Conservation (phyloP, 768 basidiomycete genomes). For the Boletus vermiculosoides region DNA sequence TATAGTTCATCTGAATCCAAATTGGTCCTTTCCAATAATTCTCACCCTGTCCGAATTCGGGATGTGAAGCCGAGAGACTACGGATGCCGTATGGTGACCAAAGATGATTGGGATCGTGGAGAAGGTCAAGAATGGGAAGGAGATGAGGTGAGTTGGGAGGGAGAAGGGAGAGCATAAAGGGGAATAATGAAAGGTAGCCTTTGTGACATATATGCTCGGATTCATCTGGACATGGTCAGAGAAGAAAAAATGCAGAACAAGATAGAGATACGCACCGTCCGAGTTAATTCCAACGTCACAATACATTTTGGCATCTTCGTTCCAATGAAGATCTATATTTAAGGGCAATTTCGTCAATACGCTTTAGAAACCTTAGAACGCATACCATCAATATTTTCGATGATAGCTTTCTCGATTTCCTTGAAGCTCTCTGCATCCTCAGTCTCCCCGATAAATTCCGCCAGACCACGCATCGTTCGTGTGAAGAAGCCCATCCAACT, state of each 20-base stretch:
- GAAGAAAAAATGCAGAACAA: neutral
- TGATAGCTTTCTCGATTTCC: slow-evolving; percentile 75
- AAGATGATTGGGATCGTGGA: slow-evolving; percentile 77
- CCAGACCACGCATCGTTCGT: slow-evolving; percentile 88
- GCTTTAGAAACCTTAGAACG: neutral
- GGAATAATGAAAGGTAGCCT: slow-evolving; percentile 94
- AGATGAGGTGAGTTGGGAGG: slow-evolving; percentile 76
- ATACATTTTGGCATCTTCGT: slow-evolving; percentile 85
- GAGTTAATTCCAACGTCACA: slow-evolving; percentile 85
- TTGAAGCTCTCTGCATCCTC: slow-evolving; percentile 78
- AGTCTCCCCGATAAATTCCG: slow-evolving; percentile 80
- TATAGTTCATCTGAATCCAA: slow-evolving; percentile 98
- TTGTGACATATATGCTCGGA: slow-evolving; percentile 88
- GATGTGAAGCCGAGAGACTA: slow-evolving; percentile 82
- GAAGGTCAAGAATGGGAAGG: slow-evolving; percentile 73
- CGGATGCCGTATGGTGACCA: slow-evolving; percentile 93
- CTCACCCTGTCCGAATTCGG: slow-evolving; percentile 88
- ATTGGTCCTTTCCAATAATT: slow-evolving; percentile 98
- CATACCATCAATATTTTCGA: slow-evolving; percentile 83
- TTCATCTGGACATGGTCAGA: slow-evolving; percentile 58
- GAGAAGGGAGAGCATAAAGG: slow-evolving; percentile 82
- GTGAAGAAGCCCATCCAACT: slow-evolving; percentile 98
- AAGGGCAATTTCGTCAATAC: slow-evolving; percentile 1
- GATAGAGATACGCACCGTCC: slow-evolving; percentile 55
- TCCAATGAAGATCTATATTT: slow-evolving; percentile 85